Evolutionary conservation across 192 early-diverging fungal species (phyloP), one percentile per base, ranked within the genome.

Genomic region (Backusella psychrophila): DNA sequence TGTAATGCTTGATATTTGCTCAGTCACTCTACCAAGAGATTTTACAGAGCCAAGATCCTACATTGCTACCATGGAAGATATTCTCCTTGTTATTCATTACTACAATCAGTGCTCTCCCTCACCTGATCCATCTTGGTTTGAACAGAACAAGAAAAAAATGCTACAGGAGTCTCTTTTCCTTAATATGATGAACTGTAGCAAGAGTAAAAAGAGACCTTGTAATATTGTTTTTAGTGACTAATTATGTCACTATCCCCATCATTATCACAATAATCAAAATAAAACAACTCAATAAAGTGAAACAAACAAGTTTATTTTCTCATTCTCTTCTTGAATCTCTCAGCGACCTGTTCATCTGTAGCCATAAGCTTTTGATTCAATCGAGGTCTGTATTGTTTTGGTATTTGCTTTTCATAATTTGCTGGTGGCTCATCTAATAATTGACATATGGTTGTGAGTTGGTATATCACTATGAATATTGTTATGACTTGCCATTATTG

Each of bases 321-420:
- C 87, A 92, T 91, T 19, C 93, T 86, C 80, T 96, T 96, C 72
- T 93, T 94, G 70, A 97, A 97, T 69, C 94, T 84, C 77, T 95
- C 92, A 77, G 94, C 89, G 0, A 92, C 92, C 29, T 90, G 77
- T 36, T 96, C 94, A 80, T 97, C 96, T 8, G 92, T 96, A 4
- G 96, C 95, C 90, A 90, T 94, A 29, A 91, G 88, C 56, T 90
- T 81, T 33, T 90, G 84, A 72, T 88, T 87, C 5, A 81, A 73
- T 21, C 77, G 66, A 5, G 75, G 78, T 41, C 76, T 75, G 31
- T 70, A 31, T 6, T 78, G 42, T 26, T 74, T 73, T 35, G 72
- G 73, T 56, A 81, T 80, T 44, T 79, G 78, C 42, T 83, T 77
- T 33, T 82, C 77, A 29, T 80, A 83, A 52, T 82, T 80, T 21